Percentiles rank a stretch among this genome's conserved stretches.
Evolutionary conservation across 495 filamentous ascomycete species (phyloP).

Genomic region (Annulohypoxylon nitens): DNA sequence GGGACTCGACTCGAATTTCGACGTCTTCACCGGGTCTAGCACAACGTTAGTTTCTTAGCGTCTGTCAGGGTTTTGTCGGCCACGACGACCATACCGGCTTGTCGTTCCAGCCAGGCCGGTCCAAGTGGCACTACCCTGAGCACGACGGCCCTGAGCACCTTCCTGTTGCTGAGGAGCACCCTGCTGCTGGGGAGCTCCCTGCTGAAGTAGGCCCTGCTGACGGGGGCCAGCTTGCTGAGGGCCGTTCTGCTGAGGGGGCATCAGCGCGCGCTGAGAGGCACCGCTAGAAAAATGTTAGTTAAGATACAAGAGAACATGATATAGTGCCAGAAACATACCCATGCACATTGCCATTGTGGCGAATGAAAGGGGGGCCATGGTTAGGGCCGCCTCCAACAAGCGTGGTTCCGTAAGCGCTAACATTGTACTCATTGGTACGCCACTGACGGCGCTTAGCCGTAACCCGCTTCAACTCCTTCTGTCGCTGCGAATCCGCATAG

Average conservation of each 20-base stretch:
- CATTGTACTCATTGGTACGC: slow-evolving; percentile 94
- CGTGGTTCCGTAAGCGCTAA: slow-evolving; percentile 68
- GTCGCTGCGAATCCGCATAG: slow-evolving; percentile 94
- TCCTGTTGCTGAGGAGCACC: neutral
- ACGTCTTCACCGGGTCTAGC: slow-evolving; percentile 58
- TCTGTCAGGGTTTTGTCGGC: neutral
- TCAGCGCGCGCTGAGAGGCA: neutral
- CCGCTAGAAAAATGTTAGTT: slow-evolving; percentile 25
- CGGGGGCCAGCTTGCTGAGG: neutral
- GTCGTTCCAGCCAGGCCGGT: slow-evolving; percentile 1
- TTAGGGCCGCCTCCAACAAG: slow-evolving; percentile 64
- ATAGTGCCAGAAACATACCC: slow-evolving; percentile 17
- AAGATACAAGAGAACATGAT: neutral
- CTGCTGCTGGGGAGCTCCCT: neutral
- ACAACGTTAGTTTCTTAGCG: slow-evolving; percentile 26
- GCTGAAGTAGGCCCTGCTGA: neutral
- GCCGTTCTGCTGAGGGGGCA: neutral
- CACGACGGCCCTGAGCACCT: neutral
- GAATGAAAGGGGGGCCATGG: slow-evolving; percentile 49
- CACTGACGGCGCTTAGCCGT: slow-evolving; percentile 93
- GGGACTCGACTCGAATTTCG: slow-evolving; percentile 64
- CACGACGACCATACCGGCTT: slow-evolving; percentile 25
- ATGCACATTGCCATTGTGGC: slow-evolving; percentile 14
- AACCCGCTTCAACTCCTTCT: slow-evolving; percentile 95
- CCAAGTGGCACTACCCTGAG: neutral